These are phyloP conservation scores for Aspergillus pseudoglaucus DNA, from an alignment of 2,329 filamentous ascomycete genomes.

Conservation along the genomic window DNA sequence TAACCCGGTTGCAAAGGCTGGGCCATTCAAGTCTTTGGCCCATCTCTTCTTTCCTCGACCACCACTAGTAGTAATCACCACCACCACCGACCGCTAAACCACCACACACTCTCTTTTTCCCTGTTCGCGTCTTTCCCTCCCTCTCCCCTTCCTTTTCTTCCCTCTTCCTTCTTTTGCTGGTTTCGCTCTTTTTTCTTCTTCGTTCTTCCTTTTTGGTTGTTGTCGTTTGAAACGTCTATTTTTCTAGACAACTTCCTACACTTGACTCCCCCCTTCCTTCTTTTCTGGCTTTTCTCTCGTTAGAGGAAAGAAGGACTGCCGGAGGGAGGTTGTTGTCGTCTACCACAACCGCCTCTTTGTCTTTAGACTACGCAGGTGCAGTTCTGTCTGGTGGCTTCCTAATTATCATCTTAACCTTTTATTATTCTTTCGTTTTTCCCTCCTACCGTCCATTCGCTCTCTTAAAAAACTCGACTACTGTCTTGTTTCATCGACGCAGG, in stretches of 20 bases:
- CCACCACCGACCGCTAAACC: constrained; percentile 24
- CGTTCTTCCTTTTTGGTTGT: constrained; percentile 9
- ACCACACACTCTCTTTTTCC: constrained; percentile 17
- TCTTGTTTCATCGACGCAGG: background rate
- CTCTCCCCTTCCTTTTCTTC: constrained; percentile 16
- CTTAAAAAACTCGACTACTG: too few relatives aligned
- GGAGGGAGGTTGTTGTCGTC: constrained; percentile 2
- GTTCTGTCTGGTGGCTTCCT: constrained; percentile 7
- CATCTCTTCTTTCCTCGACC: constrained; percentile 21
- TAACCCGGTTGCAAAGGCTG: constrained; percentile 15
- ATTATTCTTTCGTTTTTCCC: background rate
- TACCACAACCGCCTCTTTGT: background rate
- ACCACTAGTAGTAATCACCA: constrained; percentile 20
- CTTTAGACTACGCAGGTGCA: background rate
- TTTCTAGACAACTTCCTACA: too few relatives aligned
- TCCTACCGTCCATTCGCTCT: background rate
- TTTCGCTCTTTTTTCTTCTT: constrained; percentile 15
- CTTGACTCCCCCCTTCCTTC: constrained; percentile 13
- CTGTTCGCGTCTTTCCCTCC: constrained; percentile 19
- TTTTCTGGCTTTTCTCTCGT: constrained; percentile 19
- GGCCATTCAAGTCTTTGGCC: background rate
- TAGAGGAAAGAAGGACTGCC: constrained; percentile 19
- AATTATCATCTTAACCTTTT: constrained; percentile 3
- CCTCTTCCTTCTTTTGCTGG: constrained; percentile 13
- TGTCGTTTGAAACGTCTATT: too few relatives aligned